Conservation (phyloP, 495 filamentous ascomycete genomes). For the Neurospora sp. region DNA sequence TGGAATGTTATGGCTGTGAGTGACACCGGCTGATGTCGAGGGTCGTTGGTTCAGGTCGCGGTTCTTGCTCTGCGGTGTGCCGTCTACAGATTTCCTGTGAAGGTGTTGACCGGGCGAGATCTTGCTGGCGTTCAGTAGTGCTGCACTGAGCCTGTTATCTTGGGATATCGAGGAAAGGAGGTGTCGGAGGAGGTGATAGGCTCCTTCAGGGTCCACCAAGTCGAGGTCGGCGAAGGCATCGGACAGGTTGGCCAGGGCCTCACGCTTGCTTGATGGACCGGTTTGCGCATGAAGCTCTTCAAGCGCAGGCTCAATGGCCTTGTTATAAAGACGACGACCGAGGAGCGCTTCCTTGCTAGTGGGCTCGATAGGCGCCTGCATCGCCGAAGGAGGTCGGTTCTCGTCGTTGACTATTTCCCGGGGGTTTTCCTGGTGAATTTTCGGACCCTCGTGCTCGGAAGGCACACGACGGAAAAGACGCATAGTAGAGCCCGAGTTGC, state of each 20-base stretch:
- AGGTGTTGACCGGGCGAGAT: neutral
- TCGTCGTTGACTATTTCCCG: conserved; percentile 25
- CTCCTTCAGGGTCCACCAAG: conserved; percentile 80
- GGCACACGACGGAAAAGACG: conserved; percentile 78
- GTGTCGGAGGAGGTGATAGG: conserved; percentile 68
- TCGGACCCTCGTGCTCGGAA: conserved; percentile 46
- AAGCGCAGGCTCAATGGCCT: conserved; percentile 67
- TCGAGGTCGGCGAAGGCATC: conserved; percentile 80
- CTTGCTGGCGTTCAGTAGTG: conserved; percentile 21
- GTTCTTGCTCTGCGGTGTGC: conserved; percentile 28
- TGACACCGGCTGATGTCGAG: neutral
- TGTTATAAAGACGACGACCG: conserved; percentile 68
- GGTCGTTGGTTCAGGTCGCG: neutral
- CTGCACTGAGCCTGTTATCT: conserved; percentile 30
- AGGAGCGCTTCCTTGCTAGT: conserved; percentile 71
- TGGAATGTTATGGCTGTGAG: neutral
- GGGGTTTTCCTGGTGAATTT: neutral
- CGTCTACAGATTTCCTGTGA: conserved; percentile 16
- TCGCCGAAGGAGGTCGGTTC: conserved; percentile 28
- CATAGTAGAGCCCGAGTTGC: conserved; percentile 81
- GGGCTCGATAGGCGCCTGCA: conserved; percentile 32
- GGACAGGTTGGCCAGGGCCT: conserved; percentile 68
- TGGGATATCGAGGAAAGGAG: conserved; percentile 43
- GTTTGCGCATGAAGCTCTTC: conserved; percentile 77
- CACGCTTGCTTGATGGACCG: conserved; percentile 60